A percentile compares a stretch with the other conserved stretches of the same genome.
phyloP scores from a whole-genome alignment of 805 yeast species.

The Vanderwaltozyma verrucispora region DNA sequence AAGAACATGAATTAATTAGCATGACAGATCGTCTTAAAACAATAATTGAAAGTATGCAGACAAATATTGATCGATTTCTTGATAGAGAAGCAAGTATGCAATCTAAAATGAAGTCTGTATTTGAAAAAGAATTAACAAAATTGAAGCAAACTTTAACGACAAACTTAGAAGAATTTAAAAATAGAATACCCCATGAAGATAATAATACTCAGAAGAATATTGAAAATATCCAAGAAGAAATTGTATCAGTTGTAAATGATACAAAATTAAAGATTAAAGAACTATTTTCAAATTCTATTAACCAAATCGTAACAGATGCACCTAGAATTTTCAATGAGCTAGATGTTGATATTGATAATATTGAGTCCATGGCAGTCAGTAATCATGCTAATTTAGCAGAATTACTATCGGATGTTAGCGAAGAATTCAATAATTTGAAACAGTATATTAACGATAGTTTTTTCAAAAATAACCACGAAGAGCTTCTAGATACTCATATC shows the following conservation, averaged over 20 bases:
- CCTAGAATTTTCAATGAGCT: slow-evolving; percentile 16
- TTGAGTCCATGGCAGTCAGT: slow-evolving; percentile 10
- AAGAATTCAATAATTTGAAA: slow-evolving; percentile 26
- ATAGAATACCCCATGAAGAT: slow-evolving; percentile 7
- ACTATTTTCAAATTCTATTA: slow-evolving; percentile 16
- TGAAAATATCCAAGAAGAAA: slow-evolving; percentile 13
- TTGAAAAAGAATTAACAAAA: slow-evolving; percentile 12
- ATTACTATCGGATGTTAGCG: slow-evolving; percentile 27
- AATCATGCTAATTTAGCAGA: slow-evolving; percentile 17
- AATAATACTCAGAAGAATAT: slow-evolving; percentile 8
- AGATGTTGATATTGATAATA: slow-evolving; percentile 9
- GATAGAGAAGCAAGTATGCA: slow-evolving; percentile 22
- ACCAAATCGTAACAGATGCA: slow-evolving; percentile 15
- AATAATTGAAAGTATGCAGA: slow-evolving; percentile 13
- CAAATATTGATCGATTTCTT: slow-evolving; percentile 13
- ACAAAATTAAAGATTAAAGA: slow-evolving; percentile 13
- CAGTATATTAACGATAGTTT: slow-evolving; percentile 24
- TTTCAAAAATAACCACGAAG: slow-evolving; percentile 23
- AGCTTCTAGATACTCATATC: slow-evolving; percentile 17
- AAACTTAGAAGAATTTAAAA: slow-evolving; percentile 4
- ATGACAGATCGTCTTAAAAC: slow-evolving; percentile 14
- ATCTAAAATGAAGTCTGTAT: slow-evolving; percentile 3
- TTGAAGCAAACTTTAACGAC: slow-evolving; percentile 7
- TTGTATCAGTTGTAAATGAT: slow-evolving; percentile 7
- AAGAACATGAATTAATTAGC: slow-evolving; percentile 19